Evolutionary conservation across 208 protist species (phyloP), one percentile per base, ranked within the genome.

Genomic region (Zelonia costaricensis): DNA sequence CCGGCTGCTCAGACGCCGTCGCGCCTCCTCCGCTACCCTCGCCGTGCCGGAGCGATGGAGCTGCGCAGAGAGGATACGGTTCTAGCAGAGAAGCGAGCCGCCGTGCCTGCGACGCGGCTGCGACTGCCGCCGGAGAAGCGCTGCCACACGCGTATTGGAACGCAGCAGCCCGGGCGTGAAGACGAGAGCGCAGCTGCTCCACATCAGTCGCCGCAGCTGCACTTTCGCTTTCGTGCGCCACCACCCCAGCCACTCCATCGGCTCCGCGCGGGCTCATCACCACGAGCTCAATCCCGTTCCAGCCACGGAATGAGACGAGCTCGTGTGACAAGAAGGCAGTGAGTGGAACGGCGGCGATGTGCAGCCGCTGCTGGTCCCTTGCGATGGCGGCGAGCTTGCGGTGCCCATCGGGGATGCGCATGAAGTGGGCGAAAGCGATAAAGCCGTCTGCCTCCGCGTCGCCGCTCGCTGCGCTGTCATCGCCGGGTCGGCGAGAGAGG

Each of bases 371-470:
- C 4, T 23, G n/a, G 10, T 49, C 60, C 8, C 80, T 52, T 1
- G 82, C 82, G 4, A 40, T 31, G 16, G 48, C 31, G 7, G 68
- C 66, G 2, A 88, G 60, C 40, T 58, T 76, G 28, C 30, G 51
- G 15, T 76, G 54, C 1, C 78, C 85, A 63, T 80, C 72, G 2
- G 78, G 58, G 25, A 92, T 80, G 44, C 85, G 70, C 76, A 88
- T 80, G 42, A 78, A 85, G 62, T 88, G 85, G 0, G 74, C 54
- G 10, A 92, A 69, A 10, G 82, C 63, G 39, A 69, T 61, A 0
- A 84, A 18, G 1, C 68, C 58, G 36, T 8, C 40, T 15, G 30
- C 36, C n/a, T 20, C 56, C 22, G 15, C 49, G 27, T 44, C 43
- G 28, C 22, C 12, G 8, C 15, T 4, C 6, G 39, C 30, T 13